Base-by-base conservation (phyloP, 768 basidiomycete genomes). In the Amanita rubescens region DNA sequence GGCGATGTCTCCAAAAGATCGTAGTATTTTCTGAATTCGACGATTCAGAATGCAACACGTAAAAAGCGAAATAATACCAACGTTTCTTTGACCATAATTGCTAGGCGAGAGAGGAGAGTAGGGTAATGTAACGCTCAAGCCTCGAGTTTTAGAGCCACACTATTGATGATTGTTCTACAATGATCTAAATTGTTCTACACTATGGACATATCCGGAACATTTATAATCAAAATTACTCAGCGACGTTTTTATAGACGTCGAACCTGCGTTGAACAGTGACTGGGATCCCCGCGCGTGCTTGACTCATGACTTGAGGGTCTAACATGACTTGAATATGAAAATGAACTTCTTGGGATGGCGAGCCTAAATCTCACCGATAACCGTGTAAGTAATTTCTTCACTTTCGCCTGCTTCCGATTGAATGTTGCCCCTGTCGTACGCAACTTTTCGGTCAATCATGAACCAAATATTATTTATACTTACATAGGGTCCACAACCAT, bases 201-300 rank as follows among this genome's bases (percentile, higher is more conserved):
- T 57, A 59, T 63, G 64, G 61, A 69, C 70, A 67, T 67, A 72
- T 71, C 61, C 48, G 69, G 71, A 60, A 46, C 25, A 37, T 49
- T 11, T 25, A 27, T 14, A 10, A 35, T 12, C 15, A 9, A 9
- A 22, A 3, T 5, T 11, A 20, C 10, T 47, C 34, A 24, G 44
- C 43, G 50, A 95, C 81, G 64, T 94, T 85, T 4, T 77, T 71
- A 64, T 97, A 98, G 39, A 96, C 90, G 69, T 95, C 94, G 63
- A 95, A 96, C 49, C 94, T 79, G 51, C 94, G 73, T 68, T 98
- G 95, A 32, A 70, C 78, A 0, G 90, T 93, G n/a, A 98, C 91
- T 5, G 95, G 95, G 46, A 98, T 91, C 2, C 87, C 88, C 46
- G 78, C 74, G 39, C 94, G 78, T 6, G 90, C 84, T 1, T 82